A percentile compares a stretch with the other conserved stretches of the same genome.
These are phyloP conservation scores for Myochromella boudieri DNA, from an alignment of 768 basidiomycete species.

Conservation along the genomic window DNA sequence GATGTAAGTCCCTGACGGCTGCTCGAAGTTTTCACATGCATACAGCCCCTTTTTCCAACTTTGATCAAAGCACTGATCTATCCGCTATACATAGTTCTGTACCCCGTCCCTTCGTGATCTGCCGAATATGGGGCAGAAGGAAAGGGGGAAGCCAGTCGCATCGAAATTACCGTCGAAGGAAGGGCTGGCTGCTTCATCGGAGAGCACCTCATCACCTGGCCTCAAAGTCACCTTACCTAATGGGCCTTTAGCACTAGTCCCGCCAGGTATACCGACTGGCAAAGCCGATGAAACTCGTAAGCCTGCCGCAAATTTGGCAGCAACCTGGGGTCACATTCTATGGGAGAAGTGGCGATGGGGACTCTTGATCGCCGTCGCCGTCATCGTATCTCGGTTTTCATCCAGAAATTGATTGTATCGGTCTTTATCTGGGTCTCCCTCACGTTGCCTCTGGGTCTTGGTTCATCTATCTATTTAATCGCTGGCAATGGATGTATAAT, in stretches of 20 bases:
- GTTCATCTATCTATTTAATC: slow-evolving; percentile 6
- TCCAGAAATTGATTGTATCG: slow-evolving; percentile 36
- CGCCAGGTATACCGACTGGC: slow-evolving; percentile 1
- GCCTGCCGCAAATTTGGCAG: slow-evolving; percentile 50
- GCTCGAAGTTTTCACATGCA: no score
- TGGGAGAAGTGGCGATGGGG: slow-evolving; percentile 90
- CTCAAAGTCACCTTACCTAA: slow-evolving; percentile 9
- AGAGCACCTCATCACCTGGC: not conserved
- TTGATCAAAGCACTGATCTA: slow-evolving; percentile 4
- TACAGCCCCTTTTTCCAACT: not conserved
- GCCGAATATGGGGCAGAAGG: slow-evolving; percentile 92
- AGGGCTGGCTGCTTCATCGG: not conserved
- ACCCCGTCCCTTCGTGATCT: slow-evolving; percentile 63
- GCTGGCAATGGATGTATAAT: slow-evolving; percentile 3
- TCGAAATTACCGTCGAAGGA: not conserved
- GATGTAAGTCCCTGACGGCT: slow-evolving; percentile 63
- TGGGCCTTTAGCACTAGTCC: slow-evolving; percentile 7
- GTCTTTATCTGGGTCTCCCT: slow-evolving; percentile 2
- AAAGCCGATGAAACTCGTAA: slow-evolving; percentile 27
- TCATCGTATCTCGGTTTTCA: slow-evolving; percentile 75
- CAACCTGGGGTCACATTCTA: slow-evolving; percentile 62
- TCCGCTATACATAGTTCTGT: slow-evolving; percentile 56
- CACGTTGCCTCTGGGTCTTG: not conserved
- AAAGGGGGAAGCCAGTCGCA: slow-evolving; percentile 51
- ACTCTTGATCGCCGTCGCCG: slow-evolving; percentile 71